These are phyloP conservation scores for Paspalum notatum DNA, from an alignment of 176 grass and related monocot genomes.

Conservation along the genomic window DNA sequence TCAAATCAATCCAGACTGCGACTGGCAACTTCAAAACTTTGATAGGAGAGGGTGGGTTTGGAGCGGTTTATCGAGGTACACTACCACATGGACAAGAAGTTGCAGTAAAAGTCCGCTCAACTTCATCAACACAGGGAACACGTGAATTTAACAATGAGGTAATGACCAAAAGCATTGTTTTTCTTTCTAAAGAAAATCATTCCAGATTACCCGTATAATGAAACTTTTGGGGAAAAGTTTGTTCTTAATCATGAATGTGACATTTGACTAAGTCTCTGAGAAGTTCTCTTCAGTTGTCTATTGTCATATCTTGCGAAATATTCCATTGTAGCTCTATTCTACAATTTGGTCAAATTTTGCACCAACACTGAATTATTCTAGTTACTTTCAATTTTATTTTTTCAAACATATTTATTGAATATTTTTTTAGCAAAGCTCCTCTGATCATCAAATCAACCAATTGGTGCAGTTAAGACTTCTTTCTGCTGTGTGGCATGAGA, in stretches of 20 bases:
- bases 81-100: conserved; percentile 73
- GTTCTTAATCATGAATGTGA: conserved; percentile 23
- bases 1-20: conserved; percentile 67
- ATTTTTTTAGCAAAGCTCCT: conserved; percentile 30
- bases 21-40: conserved; percentile 63
- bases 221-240: conserved; percentile 5
- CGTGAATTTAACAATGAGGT: conserved; percentile 86
- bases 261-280: background rate
- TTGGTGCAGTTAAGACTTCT: conserved; percentile 68
- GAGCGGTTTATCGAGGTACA: conserved; percentile 69
- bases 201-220: background rate
- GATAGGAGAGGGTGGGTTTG: conserved; percentile 84
- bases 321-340: conserved; percentile 12
- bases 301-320: conserved; percentile 2
- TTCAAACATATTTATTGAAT: conserved; percentile 1
- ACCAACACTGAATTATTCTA: background rate
- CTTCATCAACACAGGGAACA: conserved; percentile 69
- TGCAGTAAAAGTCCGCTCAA: conserved; percentile 74
- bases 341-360: conserved; percentile 11
- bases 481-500: conserved; percentile 67
- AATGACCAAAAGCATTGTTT: background rate
- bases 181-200: background rate
- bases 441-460: conserved; percentile 30
- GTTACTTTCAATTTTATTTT: conserved; percentile 32
- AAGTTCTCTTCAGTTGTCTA: background rate